Evolutionary conservation across 1,284 basidiomycete genomes (phyloP), one percentile per base, ranked within the genome.

Genomic region (Pseudomicrostroma phylloplanum): DNA sequence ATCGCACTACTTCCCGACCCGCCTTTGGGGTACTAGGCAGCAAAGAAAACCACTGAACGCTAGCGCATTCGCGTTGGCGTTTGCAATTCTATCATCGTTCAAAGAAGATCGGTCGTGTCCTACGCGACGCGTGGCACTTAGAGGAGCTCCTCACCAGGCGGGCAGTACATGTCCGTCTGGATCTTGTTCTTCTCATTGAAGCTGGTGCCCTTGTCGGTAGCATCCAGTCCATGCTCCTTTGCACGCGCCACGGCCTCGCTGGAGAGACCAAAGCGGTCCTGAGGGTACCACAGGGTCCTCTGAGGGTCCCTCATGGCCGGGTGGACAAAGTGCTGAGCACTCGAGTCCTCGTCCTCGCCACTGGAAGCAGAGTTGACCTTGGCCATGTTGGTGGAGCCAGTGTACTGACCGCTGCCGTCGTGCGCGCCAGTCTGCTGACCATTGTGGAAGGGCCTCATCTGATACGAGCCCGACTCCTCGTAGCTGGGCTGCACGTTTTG

Each of bases 201-300:
- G 56, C 65, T 62, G 36, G 74, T 74, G 59, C 73, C 65, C 58
- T 68, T 62, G 57, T 61, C 68, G 25, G 76, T 78, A 26, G 74
- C 66, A 17, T 69, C 63, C 59, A 77, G 64, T 30, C 74, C 74
- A 25, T 68, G 73, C 61, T 68, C 65, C 57, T 67, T 66, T 51
- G 73, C 74, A n/a, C 67, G 65, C 9, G 65, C 65, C 58, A 68
- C 70, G 49, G 68, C 68, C 12, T 73, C 67, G 49, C 67, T 66
- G 23, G 76, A 76, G 17, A 79, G 71, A 43, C 76, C 77, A 26
- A 68, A 71, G 57, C 67, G 63, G 69, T 79, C 77, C 63, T 77
- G 71, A 59, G 77, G 74, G 58, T 77, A 62, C 77, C 77, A 79
- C 60, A 77, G 67, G 30, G 68, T 65, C 54, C 69, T 63, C 66